phyloP scores from a whole-genome alignment of 495 filamentous ascomycete genomes.

The Podospora pseudoanserina region DNA sequence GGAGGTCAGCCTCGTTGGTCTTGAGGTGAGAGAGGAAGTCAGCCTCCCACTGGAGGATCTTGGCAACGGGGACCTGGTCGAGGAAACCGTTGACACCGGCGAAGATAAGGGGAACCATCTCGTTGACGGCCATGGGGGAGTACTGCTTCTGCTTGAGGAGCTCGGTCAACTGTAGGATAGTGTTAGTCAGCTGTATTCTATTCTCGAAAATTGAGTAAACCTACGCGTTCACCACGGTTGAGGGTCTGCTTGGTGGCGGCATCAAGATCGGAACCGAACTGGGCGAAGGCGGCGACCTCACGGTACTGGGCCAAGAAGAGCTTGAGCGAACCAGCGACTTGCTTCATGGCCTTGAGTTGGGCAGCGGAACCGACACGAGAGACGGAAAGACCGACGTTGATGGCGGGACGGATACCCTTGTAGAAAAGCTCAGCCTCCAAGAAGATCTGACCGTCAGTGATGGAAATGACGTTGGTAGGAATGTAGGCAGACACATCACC shows the following conservation, averaged over 20 bases:
- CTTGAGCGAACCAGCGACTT: constrained; percentile 99
- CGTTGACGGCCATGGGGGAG: constrained; percentile 95
- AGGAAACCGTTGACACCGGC: constrained; percentile 98
- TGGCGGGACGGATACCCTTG: constrained; percentile 99
- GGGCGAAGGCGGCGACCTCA: constrained; percentile 99
- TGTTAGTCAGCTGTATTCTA: constrained; percentile 29
- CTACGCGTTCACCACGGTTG: constrained; percentile 95
- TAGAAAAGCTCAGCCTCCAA: constrained; percentile 99
- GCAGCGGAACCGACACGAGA: constrained; percentile 99
- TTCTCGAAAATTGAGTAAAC: constrained; percentile 23
- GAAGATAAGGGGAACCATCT: constrained; percentile 99
- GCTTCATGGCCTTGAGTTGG: constrained; percentile 99
- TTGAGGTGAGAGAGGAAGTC: constrained; percentile 91
- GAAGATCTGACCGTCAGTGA: constrained; percentile 99
- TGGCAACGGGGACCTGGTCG: constrained; percentile 78
- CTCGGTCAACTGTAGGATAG: constrained; percentile 65
- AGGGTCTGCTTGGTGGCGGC: constrained; percentile 98
- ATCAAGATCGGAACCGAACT: constrained; percentile 99
- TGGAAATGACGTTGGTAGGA: constrained; percentile 99
- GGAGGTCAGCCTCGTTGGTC: constrained; percentile 79
- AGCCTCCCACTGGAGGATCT: constrained; percentile 85
- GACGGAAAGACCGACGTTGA: constrained; percentile 99
- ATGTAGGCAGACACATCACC: constrained; percentile 99
- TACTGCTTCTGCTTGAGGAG: constrained; percentile 99
- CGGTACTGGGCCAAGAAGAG: constrained; percentile 99